A percentile compares a stretch with the other conserved stretches of the same genome.
phyloP scores from a whole-genome alignment of 2,329 filamentous ascomycete species.

The Thermothelomyces thermophilus region DNA sequence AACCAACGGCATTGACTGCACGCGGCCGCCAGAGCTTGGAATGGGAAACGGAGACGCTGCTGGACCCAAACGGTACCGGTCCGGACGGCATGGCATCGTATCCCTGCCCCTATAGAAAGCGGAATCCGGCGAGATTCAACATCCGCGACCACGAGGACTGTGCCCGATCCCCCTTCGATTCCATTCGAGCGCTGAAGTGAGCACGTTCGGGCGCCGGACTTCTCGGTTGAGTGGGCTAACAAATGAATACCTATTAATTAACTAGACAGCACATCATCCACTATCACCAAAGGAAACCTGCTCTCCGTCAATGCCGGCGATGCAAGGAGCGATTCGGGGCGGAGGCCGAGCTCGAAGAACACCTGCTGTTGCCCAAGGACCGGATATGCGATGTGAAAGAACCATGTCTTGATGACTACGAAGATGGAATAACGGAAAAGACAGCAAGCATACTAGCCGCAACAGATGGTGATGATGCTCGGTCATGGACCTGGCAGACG shows the following conservation, averaged over 20 bases:
- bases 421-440: conserved; percentile 20
- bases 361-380: conserved; percentile 21
- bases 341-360: conserved; percentile 7
- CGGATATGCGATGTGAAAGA: conserved; percentile 20
- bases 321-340: conserved; percentile 15
- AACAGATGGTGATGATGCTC: neutral
- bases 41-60: conserved; percentile 13
- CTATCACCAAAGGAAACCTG: conserved; percentile 7
- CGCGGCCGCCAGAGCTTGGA: neutral
- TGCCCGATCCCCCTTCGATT: conserved; percentile 38
- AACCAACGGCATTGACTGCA: neutral
- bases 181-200: conserved; percentile 37
- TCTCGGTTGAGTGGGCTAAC: too few relatives aligned
- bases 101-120: conserved; percentile 38
- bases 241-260: neutral
- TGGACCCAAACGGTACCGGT: neutral
- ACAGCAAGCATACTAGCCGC: neutral
- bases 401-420: conserved; percentile 4
- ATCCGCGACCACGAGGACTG: conserved; percentile 40
- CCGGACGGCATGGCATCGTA: conserved; percentile 5
- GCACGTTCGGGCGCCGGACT: too few relatives aligned
- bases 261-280: conserved; percentile 20
- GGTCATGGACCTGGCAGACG: conserved; percentile 17
- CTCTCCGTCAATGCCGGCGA: conserved; percentile 16
- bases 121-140: conserved; percentile 40